These are phyloP conservation scores for Stemphylium beticola DNA, from an alignment of 2,329 filamentous ascomycete genomes.

Conservation along the genomic window DNA sequence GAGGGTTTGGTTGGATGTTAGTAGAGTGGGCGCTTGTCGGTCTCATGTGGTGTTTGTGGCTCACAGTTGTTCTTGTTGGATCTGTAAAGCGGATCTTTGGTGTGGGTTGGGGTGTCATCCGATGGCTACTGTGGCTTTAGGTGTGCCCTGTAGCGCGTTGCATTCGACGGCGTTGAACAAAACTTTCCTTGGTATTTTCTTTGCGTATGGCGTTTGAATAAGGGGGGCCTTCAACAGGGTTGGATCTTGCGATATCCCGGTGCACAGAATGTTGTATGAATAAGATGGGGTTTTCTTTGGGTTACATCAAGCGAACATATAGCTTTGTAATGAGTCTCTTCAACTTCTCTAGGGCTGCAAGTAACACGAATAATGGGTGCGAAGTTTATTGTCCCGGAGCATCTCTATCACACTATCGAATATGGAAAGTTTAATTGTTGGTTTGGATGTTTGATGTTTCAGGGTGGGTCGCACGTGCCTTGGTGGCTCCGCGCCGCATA, in stretches of 20 bases:
- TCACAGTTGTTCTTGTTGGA: constrained; percentile 79
- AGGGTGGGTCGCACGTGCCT: constrained; percentile 10
- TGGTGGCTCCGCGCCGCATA: constrained; percentile 5
- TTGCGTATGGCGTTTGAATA: constrained; percentile 5
- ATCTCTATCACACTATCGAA: neutral
- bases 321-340: constrained; percentile 5
- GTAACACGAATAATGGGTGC: neutral
- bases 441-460: constrained; percentile 1
- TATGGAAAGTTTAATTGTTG: neutral
- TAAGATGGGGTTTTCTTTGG: neutral
- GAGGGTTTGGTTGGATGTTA: constrained; percentile 77
- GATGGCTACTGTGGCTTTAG: constrained; percentile 78
- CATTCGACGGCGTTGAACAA: constrained; percentile 2
- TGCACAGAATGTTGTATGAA: constrained; percentile 8
- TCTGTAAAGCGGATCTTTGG: constrained; percentile 68
- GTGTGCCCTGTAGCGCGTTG: neutral
- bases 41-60: constrained; percentile 94
- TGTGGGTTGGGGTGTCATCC: constrained; percentile 64
- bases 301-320: neutral
- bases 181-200: constrained; percentile 1
- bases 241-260: constrained; percentile 9
- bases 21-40: constrained; percentile 89
- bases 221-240: neutral
- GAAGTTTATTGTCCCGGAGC: neutral
- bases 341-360: neutral